Evolutionary conservation across 805 yeast genomes (phyloP).

Genomic region (Kluyveromyces wickerhamii): DNA sequence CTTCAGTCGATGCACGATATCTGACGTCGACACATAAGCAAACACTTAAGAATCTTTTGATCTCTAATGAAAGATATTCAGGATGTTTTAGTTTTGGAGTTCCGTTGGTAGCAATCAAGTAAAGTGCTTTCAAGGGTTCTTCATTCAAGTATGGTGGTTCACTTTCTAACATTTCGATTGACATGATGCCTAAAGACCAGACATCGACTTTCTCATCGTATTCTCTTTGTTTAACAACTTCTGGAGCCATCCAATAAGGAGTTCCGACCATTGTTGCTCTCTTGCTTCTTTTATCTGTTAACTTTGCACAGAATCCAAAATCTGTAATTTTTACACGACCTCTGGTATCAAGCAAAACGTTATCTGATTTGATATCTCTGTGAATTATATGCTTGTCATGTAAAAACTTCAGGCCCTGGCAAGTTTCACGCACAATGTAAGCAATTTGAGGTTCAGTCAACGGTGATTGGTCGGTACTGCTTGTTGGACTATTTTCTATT

Average conservation of each 20-base stretch:
- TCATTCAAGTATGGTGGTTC: conserved; percentile 98
- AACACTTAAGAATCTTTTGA: conserved; percentile 80
- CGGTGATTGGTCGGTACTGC: conserved; percentile 26
- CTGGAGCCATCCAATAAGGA: conserved; percentile 99
- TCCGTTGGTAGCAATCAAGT: conserved; percentile 92
- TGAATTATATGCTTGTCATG: conserved; percentile 92
- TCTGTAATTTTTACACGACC: conserved; percentile 94
- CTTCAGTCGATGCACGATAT: conserved; percentile 85
- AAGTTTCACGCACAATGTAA: conserved; percentile 81
- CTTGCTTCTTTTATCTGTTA: conserved; percentile 73
- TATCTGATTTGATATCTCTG: conserved; percentile 94
- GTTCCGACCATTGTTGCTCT: conserved; percentile 99
- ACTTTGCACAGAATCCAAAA: conserved; percentile 95
- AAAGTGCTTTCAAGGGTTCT: conserved; percentile 88
- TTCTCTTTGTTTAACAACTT: conserved; percentile 89
- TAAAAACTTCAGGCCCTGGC: conserved; percentile 83
- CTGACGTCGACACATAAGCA: conserved; percentile 92
- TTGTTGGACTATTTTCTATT: conserved; percentile 74
- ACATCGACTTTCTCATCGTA: conserved; percentile 96
- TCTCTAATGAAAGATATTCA: conserved; percentile 66
- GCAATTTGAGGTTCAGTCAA: conserved; percentile 86
- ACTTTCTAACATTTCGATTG: conserved; percentile 97
- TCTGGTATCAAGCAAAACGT: conserved; percentile 70
- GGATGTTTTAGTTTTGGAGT: conserved; percentile 92
- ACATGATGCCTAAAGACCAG: conserved; percentile 98